A percentile compares a stretch with the other conserved stretches of the same genome.
phyloP scores from a whole-genome alignment of 2,329 filamentous ascomycete genomes.

The Pyrenochaeta sp. region DNA sequence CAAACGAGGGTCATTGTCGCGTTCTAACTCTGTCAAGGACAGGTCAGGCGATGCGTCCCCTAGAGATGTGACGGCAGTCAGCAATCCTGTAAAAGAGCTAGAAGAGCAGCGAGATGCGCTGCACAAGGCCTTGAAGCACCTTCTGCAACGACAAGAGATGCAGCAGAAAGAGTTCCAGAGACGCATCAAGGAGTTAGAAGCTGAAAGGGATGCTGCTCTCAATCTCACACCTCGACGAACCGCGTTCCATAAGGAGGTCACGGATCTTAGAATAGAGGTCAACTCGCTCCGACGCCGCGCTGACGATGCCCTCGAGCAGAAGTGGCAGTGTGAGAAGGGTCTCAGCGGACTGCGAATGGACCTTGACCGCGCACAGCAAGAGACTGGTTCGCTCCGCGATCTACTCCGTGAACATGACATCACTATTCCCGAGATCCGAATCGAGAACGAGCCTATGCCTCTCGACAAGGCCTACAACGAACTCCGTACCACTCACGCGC shows the following conservation, averaged over 20 bases:
- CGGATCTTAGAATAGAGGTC: conserved; percentile 81
- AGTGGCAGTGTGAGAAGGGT: conserved; percentile 95
- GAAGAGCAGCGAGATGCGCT: conserved; percentile 93
- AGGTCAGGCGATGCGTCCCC: conserved; percentile 63
- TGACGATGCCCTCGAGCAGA: conserved; percentile 93
- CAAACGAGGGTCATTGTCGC: conserved; percentile 60
- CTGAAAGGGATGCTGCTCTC: conserved; percentile 78
- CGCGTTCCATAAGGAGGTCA: conserved; percentile 85
- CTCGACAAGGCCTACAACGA: conserved; percentile 78
- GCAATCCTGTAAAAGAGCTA: conserved; percentile 77
- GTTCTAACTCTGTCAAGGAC: conserved; percentile 55
- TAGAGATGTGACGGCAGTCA: conserved; percentile 52
- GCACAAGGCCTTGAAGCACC: conserved; percentile 82
- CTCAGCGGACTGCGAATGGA: conserved; percentile 93
- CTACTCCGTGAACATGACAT: conserved; percentile 87
- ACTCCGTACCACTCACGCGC: conserved; percentile 74
- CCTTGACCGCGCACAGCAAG: conserved; percentile 91
- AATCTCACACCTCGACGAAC: conserved; percentile 74
- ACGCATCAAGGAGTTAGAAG: conserved; percentile 77
- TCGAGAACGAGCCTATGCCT: conserved; percentile 67
- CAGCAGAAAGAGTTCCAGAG: conserved; percentile 86
- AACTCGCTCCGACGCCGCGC: conserved; percentile 83
- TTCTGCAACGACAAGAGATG: conserved; percentile 84
- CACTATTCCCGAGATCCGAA: conserved; percentile 69
- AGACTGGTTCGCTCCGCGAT: conserved; percentile 82